Conservation (phyloP, 2,329 filamentous ascomycete genomes). For the Fusarium sp. region DNA sequence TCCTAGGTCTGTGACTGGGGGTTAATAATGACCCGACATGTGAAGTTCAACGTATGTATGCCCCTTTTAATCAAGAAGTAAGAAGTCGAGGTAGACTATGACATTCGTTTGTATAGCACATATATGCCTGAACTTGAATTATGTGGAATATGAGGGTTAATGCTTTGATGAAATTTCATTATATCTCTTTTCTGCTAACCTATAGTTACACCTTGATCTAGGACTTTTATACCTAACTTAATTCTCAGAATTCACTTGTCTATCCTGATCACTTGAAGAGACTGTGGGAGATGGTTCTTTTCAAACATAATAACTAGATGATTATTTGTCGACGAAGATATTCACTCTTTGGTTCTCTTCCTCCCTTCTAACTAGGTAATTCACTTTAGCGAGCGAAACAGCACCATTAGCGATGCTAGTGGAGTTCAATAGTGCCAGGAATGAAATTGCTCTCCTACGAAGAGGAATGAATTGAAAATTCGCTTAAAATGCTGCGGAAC, state of each 20-base stretch:
- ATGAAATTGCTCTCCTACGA: not conserved
- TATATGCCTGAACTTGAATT: not conserved
- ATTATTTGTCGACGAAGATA: not conserved
- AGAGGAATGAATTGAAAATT: not conserved
- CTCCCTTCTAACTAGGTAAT: not conserved
- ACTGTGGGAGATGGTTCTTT: not conserved
- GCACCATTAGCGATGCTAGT: not conserved
- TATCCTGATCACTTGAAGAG: not conserved
- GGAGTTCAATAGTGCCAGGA: not conserved
- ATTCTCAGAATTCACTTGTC: not conserved
- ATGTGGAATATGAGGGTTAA: not conserved
- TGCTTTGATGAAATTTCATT: not conserved
- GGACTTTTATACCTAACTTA: not conserved
- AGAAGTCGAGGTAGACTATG: not conserved
- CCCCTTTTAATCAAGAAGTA: not conserved
- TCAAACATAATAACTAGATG: not conserved
- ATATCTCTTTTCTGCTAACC: not conserved
- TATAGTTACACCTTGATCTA: not conserved
- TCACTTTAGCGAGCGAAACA: not conserved
- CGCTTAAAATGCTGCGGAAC: not conserved
- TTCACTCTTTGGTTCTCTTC: not conserved
- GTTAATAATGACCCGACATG: too few relatives aligned
- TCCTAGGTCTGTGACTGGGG: too few relatives aligned
- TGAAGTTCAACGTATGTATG: not conserved
- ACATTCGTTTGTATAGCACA: not conserved